These are phyloP conservation scores for Mortierella sp. DNA, from an alignment of 371 early-diverging fungal species.

Conservation along the genomic window DNA sequence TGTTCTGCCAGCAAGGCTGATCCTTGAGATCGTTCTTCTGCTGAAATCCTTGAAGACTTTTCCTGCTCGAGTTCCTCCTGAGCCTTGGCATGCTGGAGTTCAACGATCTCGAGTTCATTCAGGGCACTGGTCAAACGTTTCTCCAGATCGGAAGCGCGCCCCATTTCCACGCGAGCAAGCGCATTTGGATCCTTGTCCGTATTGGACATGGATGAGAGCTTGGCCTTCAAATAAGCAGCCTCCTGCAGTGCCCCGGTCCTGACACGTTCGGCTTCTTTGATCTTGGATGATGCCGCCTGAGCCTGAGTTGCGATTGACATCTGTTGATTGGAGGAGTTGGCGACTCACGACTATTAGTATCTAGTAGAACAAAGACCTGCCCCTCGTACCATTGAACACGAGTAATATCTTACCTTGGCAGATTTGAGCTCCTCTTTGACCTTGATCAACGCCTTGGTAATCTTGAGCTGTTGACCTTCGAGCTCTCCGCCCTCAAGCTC, in stretches of 20 bases:
- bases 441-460: constrained; percentile 35
- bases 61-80: constrained; percentile 63
- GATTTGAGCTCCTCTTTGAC: constrained; percentile 45
- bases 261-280: constrained; percentile 64
- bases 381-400: too few relatives aligned
- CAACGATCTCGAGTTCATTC: constrained; percentile 58
- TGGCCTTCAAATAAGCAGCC: constrained; percentile 68
- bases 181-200: constrained; percentile 53
- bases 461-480: constrained; percentile 40
- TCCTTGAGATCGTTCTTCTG: constrained; percentile 61
- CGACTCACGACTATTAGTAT: background rate
- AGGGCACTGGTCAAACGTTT: constrained; percentile 59
- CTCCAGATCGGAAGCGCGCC: constrained; percentile 62
- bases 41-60: constrained; percentile 51
- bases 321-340: background rate
- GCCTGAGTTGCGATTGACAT: constrained; percentile 63
- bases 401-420: constrained; percentile 30
- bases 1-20: constrained; percentile 63
- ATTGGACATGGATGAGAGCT: constrained; percentile 54
- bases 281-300: constrained; percentile 61
- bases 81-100: constrained; percentile 49
- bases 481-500: constrained; percentile 29
- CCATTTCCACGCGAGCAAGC: constrained; percentile 55
- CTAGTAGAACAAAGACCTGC: background rate
- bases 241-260: constrained; percentile 69